These are phyloP conservation scores for Aegilops bicornis DNA, from an alignment of 176 grass and related monocot genomes.

Conservation along the genomic window DNA sequence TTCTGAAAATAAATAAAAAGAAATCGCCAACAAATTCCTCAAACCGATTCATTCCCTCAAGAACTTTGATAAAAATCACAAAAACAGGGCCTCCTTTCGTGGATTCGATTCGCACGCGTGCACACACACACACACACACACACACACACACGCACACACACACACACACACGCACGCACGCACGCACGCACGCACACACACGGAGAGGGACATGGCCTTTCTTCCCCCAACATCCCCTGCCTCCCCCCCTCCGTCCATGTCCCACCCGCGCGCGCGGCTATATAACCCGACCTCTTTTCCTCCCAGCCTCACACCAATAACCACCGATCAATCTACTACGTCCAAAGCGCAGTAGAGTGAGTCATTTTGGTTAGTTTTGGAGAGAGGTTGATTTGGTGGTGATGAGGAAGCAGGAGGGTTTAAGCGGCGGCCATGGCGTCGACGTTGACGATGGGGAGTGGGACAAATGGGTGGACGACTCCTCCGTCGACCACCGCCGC, in stretches of 20 bases:
- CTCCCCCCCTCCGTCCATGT: neutral
- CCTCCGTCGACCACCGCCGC: slow-evolving; percentile 70
- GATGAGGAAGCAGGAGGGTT: slow-evolving; percentile 28
- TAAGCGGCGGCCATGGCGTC: neutral
- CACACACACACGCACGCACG: neutral
- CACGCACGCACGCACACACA: neutral
- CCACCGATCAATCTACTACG: neutral
- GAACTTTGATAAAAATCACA: neutral
- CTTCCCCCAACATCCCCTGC: neutral
- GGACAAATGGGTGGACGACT: slow-evolving; percentile 58
- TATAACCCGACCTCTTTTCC: neutral
- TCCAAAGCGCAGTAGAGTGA: neutral
- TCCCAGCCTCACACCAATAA: slow-evolving; percentile 17
- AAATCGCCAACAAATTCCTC: too few species aligned
- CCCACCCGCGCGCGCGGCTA: neutral
- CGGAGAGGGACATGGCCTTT: neutral
- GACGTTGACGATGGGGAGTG: neutral
- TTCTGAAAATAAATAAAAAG: too few species aligned
- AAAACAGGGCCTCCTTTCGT: neutral
- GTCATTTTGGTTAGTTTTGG: neutral
- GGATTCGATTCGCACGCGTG: slow-evolving; percentile 39
- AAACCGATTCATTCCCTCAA: too few species aligned
- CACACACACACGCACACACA: too few species aligned
- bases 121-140: neutral
- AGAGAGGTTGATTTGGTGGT: neutral